A percentile compares a stretch with the other conserved stretches of the same genome.
These are phyloP conservation scores for Bullera alba DNA, from an alignment of 768 basidiomycete species.

Conservation along the genomic window DNA sequence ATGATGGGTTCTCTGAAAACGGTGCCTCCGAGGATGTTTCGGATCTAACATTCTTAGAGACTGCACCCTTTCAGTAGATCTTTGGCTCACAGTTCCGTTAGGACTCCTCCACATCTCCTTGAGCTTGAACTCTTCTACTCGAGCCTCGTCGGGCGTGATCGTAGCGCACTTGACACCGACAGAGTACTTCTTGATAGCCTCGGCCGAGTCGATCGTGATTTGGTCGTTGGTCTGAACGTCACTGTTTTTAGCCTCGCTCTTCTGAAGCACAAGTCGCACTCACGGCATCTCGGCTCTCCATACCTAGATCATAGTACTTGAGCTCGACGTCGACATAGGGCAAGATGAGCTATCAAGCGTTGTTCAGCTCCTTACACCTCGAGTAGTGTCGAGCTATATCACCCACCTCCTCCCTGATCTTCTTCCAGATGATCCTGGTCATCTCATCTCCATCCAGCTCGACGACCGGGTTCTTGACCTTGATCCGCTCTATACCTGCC, in stretches of 20 bases:
- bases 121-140: conserved; percentile 91
- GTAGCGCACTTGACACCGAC: conserved; percentile 99
- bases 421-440: conserved; percentile 99
- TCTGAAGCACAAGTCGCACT: conserved; percentile 17
- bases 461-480: conserved; percentile 79
- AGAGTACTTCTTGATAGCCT: conserved; percentile 87
- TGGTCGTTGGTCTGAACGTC: conserved; percentile 77
- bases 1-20: conserved; percentile 99
- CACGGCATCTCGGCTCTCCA: conserved; percentile 84
- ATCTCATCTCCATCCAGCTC: conserved; percentile 98
- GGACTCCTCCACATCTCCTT: conserved; percentile 99
- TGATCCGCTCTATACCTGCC: conserved; percentile 50
- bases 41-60: conserved; percentile 52
- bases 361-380: neutral
- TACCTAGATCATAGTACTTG: conserved; percentile 96
- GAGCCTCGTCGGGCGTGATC: conserved; percentile 95
- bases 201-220: conserved; percentile 85
- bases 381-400: neutral
- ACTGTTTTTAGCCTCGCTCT: neutral
- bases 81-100: conserved; percentile 70
- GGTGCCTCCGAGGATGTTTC: conserved; percentile 95
- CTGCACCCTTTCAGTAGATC: neutral
- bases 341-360: conserved; percentile 66
- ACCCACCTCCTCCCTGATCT: conserved; percentile 84
- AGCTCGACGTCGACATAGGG: conserved; percentile 92